phyloP scores from a whole-genome alignment of 495 filamentous ascomycete species.

The Poronia punctata region DNA sequence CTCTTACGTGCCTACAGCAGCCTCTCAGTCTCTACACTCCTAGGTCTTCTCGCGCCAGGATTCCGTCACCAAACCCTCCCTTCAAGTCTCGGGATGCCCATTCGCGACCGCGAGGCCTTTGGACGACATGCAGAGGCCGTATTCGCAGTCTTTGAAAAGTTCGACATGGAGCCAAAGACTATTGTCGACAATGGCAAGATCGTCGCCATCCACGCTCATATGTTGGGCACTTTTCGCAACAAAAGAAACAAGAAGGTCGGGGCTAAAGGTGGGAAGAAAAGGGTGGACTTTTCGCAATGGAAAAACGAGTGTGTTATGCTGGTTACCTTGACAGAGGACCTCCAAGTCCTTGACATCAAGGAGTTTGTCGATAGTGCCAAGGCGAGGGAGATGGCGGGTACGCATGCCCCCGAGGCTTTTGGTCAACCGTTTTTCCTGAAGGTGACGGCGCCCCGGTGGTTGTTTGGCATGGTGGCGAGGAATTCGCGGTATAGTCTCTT shows the following conservation, averaged over 20 bases:
- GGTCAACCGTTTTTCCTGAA: too few species aligned
- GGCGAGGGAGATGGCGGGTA: conserved; percentile 30
- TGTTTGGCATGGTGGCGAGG: background rate
- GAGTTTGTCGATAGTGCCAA: conserved; percentile 39
- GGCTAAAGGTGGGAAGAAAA: too few species aligned
- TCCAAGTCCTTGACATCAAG: conserved; percentile 20
- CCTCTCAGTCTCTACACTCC: conserved; percentile 26
- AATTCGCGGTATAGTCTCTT: too few species aligned
- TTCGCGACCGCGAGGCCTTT: conserved; percentile 27
- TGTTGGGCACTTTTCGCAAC: conserved; percentile 27
- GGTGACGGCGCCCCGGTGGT: too few species aligned
- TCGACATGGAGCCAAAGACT: conserved; percentile 29
- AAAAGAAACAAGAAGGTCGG: too few species aligned
- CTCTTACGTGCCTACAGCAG: conserved; percentile 31
- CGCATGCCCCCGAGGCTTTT: conserved; percentile 25
- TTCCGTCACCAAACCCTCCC: conserved; percentile 35
- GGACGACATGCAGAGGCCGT: conserved; percentile 26
- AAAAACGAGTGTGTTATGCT: conserved; percentile 37
- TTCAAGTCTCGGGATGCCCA: conserved; percentile 27
- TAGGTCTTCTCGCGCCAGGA: conserved; percentile 20
- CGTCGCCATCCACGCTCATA: conserved; percentile 28
- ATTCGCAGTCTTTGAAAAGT: conserved; percentile 31
- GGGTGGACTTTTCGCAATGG: too few species aligned
- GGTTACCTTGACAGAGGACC: conserved; percentile 23
- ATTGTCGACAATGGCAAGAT: conserved; percentile 27